Conservation (phyloP, 768 basidiomycete genomes). For the Rhizopogon rudus region DNA sequence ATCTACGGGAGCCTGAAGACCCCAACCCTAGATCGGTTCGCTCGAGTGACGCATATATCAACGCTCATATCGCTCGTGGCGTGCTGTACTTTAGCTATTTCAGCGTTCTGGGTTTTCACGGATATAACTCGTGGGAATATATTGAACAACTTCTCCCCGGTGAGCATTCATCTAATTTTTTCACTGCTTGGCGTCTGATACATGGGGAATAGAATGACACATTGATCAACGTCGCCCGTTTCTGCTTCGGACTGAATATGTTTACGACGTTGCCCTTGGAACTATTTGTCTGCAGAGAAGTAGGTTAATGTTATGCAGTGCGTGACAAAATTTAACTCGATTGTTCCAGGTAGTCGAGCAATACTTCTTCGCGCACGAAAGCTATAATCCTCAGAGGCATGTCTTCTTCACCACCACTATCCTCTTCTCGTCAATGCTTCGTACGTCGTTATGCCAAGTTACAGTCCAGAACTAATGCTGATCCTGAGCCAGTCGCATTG, state of each 20-base stretch:
- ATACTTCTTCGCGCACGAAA: constrained; percentile 88
- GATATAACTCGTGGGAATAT: constrained; percentile 94
- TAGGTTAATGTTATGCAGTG: constrained; percentile 20
- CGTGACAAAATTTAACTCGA: background rate
- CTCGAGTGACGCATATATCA: constrained; percentile 88
- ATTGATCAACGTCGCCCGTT: constrained; percentile 92
- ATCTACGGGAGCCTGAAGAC: constrained; percentile 93
- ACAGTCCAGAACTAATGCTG: background rate
- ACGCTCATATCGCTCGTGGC: constrained; percentile 79
- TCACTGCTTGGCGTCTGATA: background rate
- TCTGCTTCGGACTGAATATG: constrained; percentile 96
- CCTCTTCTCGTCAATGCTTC: constrained; percentile 74
- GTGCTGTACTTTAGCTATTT: constrained; percentile 80
- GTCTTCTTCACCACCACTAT: constrained; percentile 87
- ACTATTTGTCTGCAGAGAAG: constrained; percentile 96
- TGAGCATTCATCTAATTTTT: constrained; percentile 23
- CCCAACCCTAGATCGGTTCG: constrained; percentile 92
- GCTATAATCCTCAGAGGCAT: constrained; percentile 79
- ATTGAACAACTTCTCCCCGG: constrained; percentile 87
- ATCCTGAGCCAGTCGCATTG: constrained; percentile 62
- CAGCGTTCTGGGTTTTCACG: constrained; percentile 86
- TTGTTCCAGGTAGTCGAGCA: constrained; percentile 80
- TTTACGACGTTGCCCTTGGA: constrained; percentile 96
- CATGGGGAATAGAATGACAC: constrained; percentile 52
- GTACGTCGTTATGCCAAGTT: constrained; percentile 37